Evolutionary conservation across 306 rosid genomes (phyloP).

Genomic region (Vigna reflexopilosa): DNA sequence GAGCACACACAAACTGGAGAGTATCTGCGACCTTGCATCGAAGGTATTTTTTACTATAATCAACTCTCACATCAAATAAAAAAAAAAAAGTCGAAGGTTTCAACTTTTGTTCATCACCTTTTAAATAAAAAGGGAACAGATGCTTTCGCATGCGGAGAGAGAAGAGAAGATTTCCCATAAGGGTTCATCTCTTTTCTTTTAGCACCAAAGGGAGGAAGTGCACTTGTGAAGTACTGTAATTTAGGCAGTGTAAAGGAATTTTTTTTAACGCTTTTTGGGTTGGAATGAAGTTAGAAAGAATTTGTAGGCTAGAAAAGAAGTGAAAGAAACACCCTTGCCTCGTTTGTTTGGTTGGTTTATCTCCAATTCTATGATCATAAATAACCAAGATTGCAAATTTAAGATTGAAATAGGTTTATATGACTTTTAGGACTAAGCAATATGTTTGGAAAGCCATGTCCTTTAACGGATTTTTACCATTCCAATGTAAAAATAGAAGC

Average conservation of each 20-base stretch:
- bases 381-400: no score
- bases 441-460: no score
- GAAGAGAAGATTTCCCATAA: no score
- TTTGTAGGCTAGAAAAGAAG: neutral
- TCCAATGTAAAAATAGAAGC: no score
- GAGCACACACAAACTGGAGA: slow-evolving; percentile 65
- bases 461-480: no score
- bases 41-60: slow-evolving; percentile 56
- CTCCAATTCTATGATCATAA: no score
- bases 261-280: neutral
- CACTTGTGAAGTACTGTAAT: no score
- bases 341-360: neutral
- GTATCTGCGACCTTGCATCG: slow-evolving; percentile 84
- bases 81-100: neutral
- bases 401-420: no score
- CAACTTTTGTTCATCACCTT: neutral
- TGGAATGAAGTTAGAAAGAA: neutral
- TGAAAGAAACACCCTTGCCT: neutral
- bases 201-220: neutral
- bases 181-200: neutral
- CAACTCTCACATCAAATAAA: neutral
- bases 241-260: no score
- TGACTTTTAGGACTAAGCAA: no score
- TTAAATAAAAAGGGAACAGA: neutral
- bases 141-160: neutral